Evolutionary conservation across 371 early-diverging fungal species (phyloP), one percentile per base, ranked within the genome.

Genomic region (Chytridium lagenaria): DNA sequence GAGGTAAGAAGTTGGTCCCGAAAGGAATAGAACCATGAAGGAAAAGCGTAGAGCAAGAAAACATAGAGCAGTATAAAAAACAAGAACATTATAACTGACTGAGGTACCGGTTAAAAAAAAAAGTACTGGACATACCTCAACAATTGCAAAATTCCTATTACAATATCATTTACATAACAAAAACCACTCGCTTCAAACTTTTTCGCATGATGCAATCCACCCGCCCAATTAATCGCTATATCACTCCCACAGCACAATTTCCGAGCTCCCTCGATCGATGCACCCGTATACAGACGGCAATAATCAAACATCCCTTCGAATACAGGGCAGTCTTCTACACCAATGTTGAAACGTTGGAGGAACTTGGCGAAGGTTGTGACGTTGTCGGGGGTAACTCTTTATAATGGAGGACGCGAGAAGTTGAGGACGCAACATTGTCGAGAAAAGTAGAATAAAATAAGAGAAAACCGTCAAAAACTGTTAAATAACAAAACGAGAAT

Each of bases 231-330:
- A 51, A 97, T 87, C 1, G 91, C 94, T 51, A 92, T 84, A 52
- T 90, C 90, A 30, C 88, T 80, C 15, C 89, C 89, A 0, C 77
- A 55, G 7, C 79, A 80, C 10, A 96, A 83, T 31, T 87, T 82
- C 23, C 82, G 69, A 0, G 93, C 94, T 0, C 90, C 94, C 63
- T 86, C 84, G 7, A 95, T 84, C 0, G 93, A 90, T 0, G 89
- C 92, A 39, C 94, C 93, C n/a, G 79, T 69, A 77, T 94, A 96
- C 23, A 92, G 89, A 64, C 88, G 86, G 83, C 98, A 97, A 78
- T 97, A 99, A 55, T 98, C 98, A 83, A 92, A 95, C 78, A 99
- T 87, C 7, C 98, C 98, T 67, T 93, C 92, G 85, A 99, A 99
- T 1, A 95, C 90, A 2, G 99, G 99, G 79, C 99, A 99, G 82